Evolutionary conservation across 441 rosid species (phyloP), one percentile per base, ranked within the genome.

Genomic region (Lepidium campestre): DNA sequence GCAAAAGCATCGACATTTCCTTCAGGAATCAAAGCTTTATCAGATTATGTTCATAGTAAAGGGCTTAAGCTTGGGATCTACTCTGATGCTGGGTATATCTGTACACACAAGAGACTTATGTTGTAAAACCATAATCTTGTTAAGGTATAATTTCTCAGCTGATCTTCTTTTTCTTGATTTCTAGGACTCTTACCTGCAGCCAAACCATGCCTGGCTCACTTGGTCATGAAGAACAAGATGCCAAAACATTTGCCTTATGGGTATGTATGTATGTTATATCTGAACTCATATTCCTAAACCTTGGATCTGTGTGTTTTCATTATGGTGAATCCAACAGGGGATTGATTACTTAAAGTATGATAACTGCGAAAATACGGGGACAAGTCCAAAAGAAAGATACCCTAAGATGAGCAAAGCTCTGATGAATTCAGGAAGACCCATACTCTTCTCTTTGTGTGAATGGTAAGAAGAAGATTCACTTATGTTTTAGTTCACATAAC

Each of bases 341-440:
- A 75, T 88, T 37, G 91, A 88, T 77, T 88, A 85, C 79, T 65
- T 85, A 75, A 88, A 88, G 86, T 88, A 88, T 61, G 94, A 88
- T 69, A 88, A 88, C 78, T 88, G 94, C 60, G 47, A 68, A 42
- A 81, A 82, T 18, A 83, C 63, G 46, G 90, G 79, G 71, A 64
- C 81, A 11, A 85, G 74, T 74, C 94, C 94, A 49, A 84, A 79
- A 39, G 87, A 74, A 29, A 87, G 94, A 80, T 88, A 82, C 52
- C 87, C 85, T 15, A 77, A 77, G 34, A 88, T 88, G 94, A 78
- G 91, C 53, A 68, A 71, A 46, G 91, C 94, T 77, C 66, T 88
- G 45, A 44, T 76, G 67, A 81, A 82, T 71, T 75, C 82, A 36
- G 89, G 87, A 47, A 83, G 80, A 56, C 78, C 89, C 12, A 88